Evolutionary conservation across 1,139 yeast genomes (phyloP), one percentile per base, ranked within the genome.

Genomic region (Geotrichum bryndzae): DNA sequence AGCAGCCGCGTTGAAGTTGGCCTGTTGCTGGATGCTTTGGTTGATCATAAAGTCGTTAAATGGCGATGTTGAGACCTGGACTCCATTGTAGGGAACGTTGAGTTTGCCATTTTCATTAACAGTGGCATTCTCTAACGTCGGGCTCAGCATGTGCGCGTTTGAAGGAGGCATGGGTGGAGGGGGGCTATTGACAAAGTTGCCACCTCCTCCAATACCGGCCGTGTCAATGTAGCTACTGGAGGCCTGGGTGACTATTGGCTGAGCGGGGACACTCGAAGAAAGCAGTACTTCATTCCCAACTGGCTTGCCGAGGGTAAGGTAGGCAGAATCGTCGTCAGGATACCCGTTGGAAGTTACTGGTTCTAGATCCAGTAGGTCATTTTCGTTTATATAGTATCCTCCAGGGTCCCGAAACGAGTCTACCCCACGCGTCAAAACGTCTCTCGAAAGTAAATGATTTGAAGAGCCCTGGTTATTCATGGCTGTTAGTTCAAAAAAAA

Each of bases 31-130:
- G 31, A 35, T 31, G 57, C 60, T 53, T 33, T 54, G 54, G 11
- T 63, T 61, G 51, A 67, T 63, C 67, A 68, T 65, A 55, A 69
- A 70, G 51, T 69, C 71, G 61, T 72, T 72, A 61, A 71, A 71
- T 31, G 75, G 74, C 8, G 74, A 71, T 29, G 74, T 66, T 7
- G 72, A 68, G 53, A 64, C 71, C 15, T 69, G 70, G 7, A 70
- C 63, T 1, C 73, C 72, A 38, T 73, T 72, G 8, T 73, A 68
- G 22, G 69, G 60, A 7, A 72, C 70, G 23, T 27, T 57, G 7
- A 31, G 58, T 11, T 50, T 33, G 18, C 35, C 52, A 13, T 41
- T 25, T n/a, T 55, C 27, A 10, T 31, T 31, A 18, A 52, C 27
- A n/a, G 48, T 41, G 18, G 48, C 48, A n/a, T n/a, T 41, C 48